Evolutionary conservation across 106 monocot genomes (phyloP).

Genomic region (Xerophyta viscosa): DNA sequence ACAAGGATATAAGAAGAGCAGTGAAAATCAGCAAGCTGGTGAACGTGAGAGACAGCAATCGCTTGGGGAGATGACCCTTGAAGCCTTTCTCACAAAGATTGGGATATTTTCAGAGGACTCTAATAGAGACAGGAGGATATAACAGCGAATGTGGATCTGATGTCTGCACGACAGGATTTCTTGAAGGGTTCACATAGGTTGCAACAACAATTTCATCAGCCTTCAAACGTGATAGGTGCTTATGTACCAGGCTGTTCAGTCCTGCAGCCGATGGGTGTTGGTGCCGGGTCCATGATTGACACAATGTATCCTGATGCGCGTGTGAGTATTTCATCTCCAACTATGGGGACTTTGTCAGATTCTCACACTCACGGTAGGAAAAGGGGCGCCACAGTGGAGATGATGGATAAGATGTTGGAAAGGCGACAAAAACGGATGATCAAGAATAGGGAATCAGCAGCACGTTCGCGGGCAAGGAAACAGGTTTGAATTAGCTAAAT

Average conservation of each 20-base stretch:
- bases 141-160: too few relatives aligned
- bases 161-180: constrained; percentile 5
- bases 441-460: constrained; percentile 93
- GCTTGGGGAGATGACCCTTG: constrained; percentile 50
- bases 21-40: constrained; percentile 2
- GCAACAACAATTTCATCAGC: constrained; percentile 27
- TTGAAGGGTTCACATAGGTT: constrained; percentile 20
- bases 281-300: constrained; percentile 23
- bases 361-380: constrained; percentile 42
- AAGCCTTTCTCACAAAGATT: constrained; percentile 46
- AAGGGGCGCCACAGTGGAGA: constrained; percentile 29
- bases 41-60: constrained; percentile 10
- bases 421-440: constrained; percentile 97
- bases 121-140: constrained; percentile 3
- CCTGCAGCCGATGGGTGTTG: constrained; percentile 11
- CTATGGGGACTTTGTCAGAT: constrained; percentile 32
- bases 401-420: constrained; percentile 58
- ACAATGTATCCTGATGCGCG: constrained; percentile 35
- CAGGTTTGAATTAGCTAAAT: constrained; percentile 33
- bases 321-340: constrained; percentile 18
- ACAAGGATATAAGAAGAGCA: constrained; percentile 4
- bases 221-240: constrained; percentile 20
- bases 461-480: constrained; percentile 94
- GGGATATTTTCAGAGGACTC: constrained; percentile 22
- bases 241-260: constrained; percentile 21